A percentile compares a stretch with the other conserved stretches of the same genome.
These are phyloP conservation scores for Cyanidioschyzon merolae DNA, from an alignment of 23 red algal species.

Conservation along the genomic window DNA sequence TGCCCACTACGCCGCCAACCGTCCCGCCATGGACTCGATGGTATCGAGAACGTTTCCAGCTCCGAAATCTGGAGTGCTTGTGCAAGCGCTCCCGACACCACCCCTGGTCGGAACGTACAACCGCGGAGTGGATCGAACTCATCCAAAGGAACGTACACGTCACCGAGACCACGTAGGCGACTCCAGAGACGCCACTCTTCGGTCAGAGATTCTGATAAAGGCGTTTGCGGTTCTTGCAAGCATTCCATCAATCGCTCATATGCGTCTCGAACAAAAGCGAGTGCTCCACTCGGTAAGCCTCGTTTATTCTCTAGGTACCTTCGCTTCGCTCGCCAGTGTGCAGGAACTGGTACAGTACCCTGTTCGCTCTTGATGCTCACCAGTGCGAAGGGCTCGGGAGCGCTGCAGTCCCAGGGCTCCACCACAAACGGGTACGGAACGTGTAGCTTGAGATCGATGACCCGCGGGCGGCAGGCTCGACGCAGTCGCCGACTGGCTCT, in stretches of 20 bases:
- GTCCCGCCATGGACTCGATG: not conserved
- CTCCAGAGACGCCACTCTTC: not conserved
- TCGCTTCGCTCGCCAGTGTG: conserved; percentile 10
- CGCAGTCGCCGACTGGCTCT: not conserved
- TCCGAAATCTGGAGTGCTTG: not conserved
- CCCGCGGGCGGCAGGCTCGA: not conserved
- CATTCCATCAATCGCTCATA: not conserved
- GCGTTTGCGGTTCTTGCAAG: not conserved
- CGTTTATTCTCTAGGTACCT: conserved; percentile 11
- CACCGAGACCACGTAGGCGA: not conserved
- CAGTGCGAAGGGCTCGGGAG: not conserved
- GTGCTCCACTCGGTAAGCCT: not conserved
- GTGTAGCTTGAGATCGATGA: conserved; percentile 7
- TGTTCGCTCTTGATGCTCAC: not conserved
- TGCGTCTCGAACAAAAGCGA: not conserved
- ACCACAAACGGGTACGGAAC: not conserved
- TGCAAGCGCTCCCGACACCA: not conserved
- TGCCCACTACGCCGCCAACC: not conserved
- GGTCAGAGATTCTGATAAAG: too few species aligned
- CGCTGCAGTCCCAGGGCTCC: not conserved
- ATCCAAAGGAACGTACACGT: not conserved
- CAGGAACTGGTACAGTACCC: not conserved
- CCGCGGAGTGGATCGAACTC: conserved; percentile 16
- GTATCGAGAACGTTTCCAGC: not conserved
- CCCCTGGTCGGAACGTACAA: not conserved